Conservation (phyloP, 768 basidiomycete genomes). For the Imleria badia region DNA sequence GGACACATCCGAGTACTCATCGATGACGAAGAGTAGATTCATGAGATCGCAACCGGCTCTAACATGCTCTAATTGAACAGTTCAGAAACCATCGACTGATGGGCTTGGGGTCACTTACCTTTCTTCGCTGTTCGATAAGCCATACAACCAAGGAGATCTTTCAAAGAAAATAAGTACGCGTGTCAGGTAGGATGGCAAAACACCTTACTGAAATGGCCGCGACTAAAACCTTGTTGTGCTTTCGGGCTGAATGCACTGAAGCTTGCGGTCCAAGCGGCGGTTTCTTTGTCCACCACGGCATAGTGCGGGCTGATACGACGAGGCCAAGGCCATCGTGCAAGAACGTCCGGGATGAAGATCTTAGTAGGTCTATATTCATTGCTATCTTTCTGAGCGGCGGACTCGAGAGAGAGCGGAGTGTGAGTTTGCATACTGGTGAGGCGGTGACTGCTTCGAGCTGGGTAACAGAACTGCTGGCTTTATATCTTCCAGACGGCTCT, state of each 20-base stretch:
- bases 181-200: background rate
- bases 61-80: slow-evolving; percentile 8
- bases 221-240: background rate
- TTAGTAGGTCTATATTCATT: background rate
- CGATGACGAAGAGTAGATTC: slow-evolving; percentile 50
- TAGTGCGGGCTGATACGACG: slow-evolving; percentile 13
- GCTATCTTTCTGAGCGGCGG: background rate
- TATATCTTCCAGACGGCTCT: no score
- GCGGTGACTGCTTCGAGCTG: no score
- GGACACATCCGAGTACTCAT: slow-evolving; percentile 49
- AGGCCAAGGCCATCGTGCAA: slow-evolving; percentile 20
- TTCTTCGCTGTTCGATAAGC: no score
- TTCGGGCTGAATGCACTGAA: slow-evolving; percentile 11
- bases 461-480: no score
- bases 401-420: no score
- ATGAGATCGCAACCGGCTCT: slow-evolving; percentile 49
- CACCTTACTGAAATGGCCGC: slow-evolving; percentile 6
- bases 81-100: background rate
- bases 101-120: no score
- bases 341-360: slow-evolving; percentile 16
- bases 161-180: no score
- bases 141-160: no score
- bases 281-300: slow-evolving; percentile 5
- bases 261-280: slow-evolving; percentile 5
- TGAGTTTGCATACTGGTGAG: no score